Base-by-base conservation (phyloP, 2,329 filamentous ascomycete genomes). In the Penicillium sp. region DNA sequence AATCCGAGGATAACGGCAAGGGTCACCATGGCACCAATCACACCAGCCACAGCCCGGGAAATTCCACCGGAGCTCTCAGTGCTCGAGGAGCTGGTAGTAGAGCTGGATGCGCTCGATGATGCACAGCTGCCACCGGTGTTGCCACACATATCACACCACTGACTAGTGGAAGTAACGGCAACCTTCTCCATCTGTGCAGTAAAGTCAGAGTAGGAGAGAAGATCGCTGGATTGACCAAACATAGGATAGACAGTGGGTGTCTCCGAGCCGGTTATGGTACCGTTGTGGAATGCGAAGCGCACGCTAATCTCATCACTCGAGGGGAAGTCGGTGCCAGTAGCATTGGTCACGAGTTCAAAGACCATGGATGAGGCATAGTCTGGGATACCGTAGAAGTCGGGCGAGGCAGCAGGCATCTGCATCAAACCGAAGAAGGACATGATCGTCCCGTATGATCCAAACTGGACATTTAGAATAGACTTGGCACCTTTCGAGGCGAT, bases 321-420 rank as follows among this genome's bases (percentile, higher is more conserved):
- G 2, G 80, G 80, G 64, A 82, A 80, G 0, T 66, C 67, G 3
- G 67, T 64, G 0, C 70, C 67, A 6, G 67, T 64, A 4, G 67
- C 67, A 57, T 83, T 80, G 40, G 84, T 86, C 64, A 85, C 82
- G 22, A 81, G 82, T 78, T 96, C 92, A 70, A 95, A 92, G 6
- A 81, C 81, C 83, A 96, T 90, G 60, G 85, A 85, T 2, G 87
- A 88, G 5, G 91, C 91, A 67, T 96, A 96, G 75, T 92, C 87
- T n/a, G 88, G 85, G 12, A 96, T 78, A 52, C 89, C 89, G 56
- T 77, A 85, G 77, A 96, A 96, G 70, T 89, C 77, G 1, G 75
- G 63, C 55, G 80, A 83, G 2, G 76, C 80, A 25, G 64, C 53
- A 5, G 77, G 70, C 47, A 87, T 71, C 55, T 82, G 74, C 1